These are phyloP conservation scores for Suillus occidentalis DNA, from an alignment of 768 basidiomycete genomes.

Conservation along the genomic window DNA sequence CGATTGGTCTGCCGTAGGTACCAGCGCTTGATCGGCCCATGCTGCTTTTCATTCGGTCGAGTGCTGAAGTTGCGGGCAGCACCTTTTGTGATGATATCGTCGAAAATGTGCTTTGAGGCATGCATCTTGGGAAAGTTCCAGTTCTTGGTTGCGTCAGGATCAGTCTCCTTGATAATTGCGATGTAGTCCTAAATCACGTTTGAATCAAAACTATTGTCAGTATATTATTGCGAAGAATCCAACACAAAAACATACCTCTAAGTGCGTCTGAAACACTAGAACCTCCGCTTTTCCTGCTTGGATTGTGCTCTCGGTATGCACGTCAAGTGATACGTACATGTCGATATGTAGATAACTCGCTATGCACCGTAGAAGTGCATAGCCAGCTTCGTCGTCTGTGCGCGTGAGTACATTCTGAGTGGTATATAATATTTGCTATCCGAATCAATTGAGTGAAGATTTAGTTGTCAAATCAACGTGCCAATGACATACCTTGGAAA, in stretches of 20 bases:
- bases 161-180: background rate
- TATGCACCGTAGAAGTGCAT: conserved; percentile 28
- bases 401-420: conserved; percentile 23
- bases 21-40: background rate
- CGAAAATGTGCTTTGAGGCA: background rate
- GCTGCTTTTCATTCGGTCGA: background rate
- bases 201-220: background rate
- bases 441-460: background rate
- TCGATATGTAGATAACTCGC: conserved; percentile 32
- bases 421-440: conserved; percentile 30
- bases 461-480: background rate
- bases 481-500: conserved; percentile 30
- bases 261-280: too few species aligned
- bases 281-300: conserved; percentile 15
- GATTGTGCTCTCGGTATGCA: conserved; percentile 33
- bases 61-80: background rate
- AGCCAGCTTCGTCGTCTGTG: conserved; percentile 15
- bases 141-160: background rate
- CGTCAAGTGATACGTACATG: conserved; percentile 28
- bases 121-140: conserved; percentile 7
- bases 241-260: too few species aligned
- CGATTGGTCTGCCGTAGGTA: background rate
- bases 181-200: background rate
- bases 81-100: background rate
- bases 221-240: background rate